Evolutionary conservation across 2,329 filamentous ascomycete species (phyloP), one percentile per base, ranked within the genome.

Genomic region (Alternaria sp.): DNA sequence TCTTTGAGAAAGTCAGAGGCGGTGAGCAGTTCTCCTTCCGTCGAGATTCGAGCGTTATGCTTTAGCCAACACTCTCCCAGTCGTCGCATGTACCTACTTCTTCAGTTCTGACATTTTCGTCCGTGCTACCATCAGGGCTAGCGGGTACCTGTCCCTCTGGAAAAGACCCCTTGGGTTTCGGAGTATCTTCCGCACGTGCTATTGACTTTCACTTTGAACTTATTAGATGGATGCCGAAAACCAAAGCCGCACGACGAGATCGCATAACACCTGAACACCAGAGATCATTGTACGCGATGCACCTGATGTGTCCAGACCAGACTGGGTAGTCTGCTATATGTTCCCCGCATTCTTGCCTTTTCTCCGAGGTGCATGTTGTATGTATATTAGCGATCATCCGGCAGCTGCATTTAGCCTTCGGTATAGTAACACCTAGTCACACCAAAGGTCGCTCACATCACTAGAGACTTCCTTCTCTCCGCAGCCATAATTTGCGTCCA

Each of bases 341-440:
- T 21, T 12, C 30, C 19, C 28, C 49, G 17, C 30, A 15, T 52
- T 52, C 19, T 19, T 25, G 13, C 9, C 30, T 10, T 11, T 23
- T 52, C 19, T 25, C 36, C 13, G 8, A 52, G 30, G 21, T 23
- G 19, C 9, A 12, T 40, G 5, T n/a, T 25, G 3, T 21, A 2
- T 6, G 19, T 40, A 52, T 23, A 40, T 52, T 52, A 40, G 13
- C 30, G 19, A 10, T 52, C 11, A 36, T 13, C 49, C 30, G 28
- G 49, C 28, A 36, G 28, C 49, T 36, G 30, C 49, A 52, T 40
- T 40, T 52, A 52, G 49, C 21, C 49, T 11, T 52, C 9, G 9
- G 17, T 5, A 52, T 36, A 40, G 19, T n/a, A 6, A 7, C 13
- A 6, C 2, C 9, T 9, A 28, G 19, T 3, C 30, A 23, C 5